Percentiles rank a stretch among this genome's conserved stretches.
Conservation (phyloP, 2,329 filamentous ascomycete genomes). For the Penicillium rolfsii region DNA sequence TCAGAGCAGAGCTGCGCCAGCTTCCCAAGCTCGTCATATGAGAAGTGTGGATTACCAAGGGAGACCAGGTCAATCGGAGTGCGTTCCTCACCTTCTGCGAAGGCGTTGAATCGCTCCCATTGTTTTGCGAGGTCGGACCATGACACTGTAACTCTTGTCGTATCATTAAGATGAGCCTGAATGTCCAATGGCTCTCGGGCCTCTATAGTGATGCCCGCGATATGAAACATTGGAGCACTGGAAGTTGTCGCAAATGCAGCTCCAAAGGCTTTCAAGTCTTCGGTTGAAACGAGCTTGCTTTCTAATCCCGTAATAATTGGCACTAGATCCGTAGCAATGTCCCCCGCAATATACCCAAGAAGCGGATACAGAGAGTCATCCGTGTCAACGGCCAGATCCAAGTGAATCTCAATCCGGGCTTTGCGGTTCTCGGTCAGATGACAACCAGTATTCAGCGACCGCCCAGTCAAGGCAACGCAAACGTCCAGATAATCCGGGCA, state of each 20-base stretch:
- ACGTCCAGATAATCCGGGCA: conserved; percentile 53
- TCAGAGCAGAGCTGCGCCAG: conserved; percentile 38
- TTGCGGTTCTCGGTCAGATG: conserved; percentile 16
- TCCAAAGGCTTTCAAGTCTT: conserved; percentile 50
- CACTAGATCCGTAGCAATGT: conserved; percentile 35
- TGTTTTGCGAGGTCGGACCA: conserved; percentile 11
- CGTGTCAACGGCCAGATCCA: not conserved
- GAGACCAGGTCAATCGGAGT: conserved; percentile 44
- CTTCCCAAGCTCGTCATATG: conserved; percentile 40
- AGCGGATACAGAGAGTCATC: conserved; percentile 47
- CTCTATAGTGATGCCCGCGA: conserved; percentile 47
- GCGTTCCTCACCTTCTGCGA: conserved; percentile 9
- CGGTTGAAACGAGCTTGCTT: conserved; percentile 20
- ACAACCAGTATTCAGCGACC: conserved; percentile 1
- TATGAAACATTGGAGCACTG: conserved; percentile 52
- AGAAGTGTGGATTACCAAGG: conserved; percentile 53
- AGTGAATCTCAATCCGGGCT: not conserved
- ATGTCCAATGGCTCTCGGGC: conserved; percentile 20
- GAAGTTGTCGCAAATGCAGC: conserved; percentile 51
- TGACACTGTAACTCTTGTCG: conserved; percentile 3
- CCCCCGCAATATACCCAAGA: conserved; percentile 45
- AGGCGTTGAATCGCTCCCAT: conserved; percentile 27
- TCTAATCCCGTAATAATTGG: conserved; percentile 45
- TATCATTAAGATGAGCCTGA: conserved; percentile 11
- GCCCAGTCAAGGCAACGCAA: conserved; percentile 49